Evolutionary conservation across 2,329 filamentous ascomycete species (phyloP).

Genomic region (Lecanicillium sp.): DNA sequence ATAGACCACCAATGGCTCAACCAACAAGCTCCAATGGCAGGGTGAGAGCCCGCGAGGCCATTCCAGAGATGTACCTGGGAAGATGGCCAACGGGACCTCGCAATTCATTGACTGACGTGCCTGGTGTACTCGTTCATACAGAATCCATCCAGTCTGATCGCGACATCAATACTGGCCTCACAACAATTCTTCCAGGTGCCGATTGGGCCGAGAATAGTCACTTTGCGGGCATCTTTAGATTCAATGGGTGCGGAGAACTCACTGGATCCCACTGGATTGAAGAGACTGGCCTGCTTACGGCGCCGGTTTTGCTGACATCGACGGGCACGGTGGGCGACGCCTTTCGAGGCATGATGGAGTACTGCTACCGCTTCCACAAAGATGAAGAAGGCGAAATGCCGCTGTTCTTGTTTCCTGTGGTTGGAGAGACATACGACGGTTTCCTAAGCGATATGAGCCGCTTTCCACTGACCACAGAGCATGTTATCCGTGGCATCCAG

Average conservation of each 20-base stretch:
- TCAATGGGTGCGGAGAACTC: slow-evolving; percentile 57
- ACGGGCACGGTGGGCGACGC: slow-evolving; percentile 48
- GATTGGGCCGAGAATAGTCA: slow-evolving; percentile 36
- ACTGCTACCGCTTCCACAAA: slow-evolving; percentile 37
- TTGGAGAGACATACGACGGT: slow-evolving; percentile 57
- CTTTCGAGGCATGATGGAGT: slow-evolving; percentile 50
- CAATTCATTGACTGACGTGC: slow-evolving; percentile 43
- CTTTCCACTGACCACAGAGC: slow-evolving; percentile 44
- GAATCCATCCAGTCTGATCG: slow-evolving; percentile 30
- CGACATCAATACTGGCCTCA: slow-evolving; percentile 40
- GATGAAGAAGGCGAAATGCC: slow-evolving; percentile 35
- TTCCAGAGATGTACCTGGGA: slow-evolving; percentile 36
- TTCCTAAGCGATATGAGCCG: slow-evolving; percentile 48
- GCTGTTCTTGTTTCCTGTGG: slow-evolving; percentile 48
- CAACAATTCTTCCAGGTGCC: slow-evolving; percentile 36
- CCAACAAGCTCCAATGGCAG: too few relatives aligned
- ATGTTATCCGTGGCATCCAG: slow-evolving; percentile 46
- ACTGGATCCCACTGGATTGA: slow-evolving; percentile 54
- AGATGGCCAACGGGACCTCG: slow-evolving; percentile 33
- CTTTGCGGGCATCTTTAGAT: slow-evolving; percentile 46
- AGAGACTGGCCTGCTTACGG: slow-evolving; percentile 50
- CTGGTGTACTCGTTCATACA: slow-evolving; percentile 37
- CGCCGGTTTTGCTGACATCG: slow-evolving; percentile 53
- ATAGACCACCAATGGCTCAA: too few relatives aligned
- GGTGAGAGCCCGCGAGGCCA: slow-evolving; percentile 28